Percentiles rank a stretch among this genome's conserved stretches.
Conservation (phyloP, 768 basidiomycete genomes). For the Nevesoporus exiguus region DNA sequence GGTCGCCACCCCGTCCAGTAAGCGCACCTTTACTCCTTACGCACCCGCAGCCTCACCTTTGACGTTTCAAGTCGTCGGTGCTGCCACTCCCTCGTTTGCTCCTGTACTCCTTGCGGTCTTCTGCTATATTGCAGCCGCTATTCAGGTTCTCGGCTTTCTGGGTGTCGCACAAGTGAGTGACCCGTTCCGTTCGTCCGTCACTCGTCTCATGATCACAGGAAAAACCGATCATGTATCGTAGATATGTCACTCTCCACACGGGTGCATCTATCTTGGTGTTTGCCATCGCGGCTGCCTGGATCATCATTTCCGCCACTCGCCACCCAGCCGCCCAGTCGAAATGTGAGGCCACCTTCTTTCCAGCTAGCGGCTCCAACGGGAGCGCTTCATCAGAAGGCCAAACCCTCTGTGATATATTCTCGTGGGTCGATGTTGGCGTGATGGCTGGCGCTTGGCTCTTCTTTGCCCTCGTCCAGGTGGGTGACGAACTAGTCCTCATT, state of each 20-base stretch:
- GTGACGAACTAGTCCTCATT: slow-evolving; percentile 18
- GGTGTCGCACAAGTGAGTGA: slow-evolving; percentile 68
- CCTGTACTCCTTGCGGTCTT: slow-evolving; percentile 69
- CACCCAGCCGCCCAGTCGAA: slow-evolving; percentile 67
- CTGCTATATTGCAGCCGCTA: slow-evolving; percentile 69
- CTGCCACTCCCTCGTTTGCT: slow-evolving; percentile 75
- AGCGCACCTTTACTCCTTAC: slow-evolving; percentile 26
- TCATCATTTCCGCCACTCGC: slow-evolving; percentile 70
- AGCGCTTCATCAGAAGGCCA: slow-evolving; percentile 49
- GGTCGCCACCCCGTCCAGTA: slow-evolving; percentile 76
- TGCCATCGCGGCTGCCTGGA: slow-evolving; percentile 76
- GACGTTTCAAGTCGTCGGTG: slow-evolving; percentile 69
- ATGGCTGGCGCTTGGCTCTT: slow-evolving; percentile 89
- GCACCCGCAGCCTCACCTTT: slow-evolving; percentile 11
- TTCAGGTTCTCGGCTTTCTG: slow-evolving; percentile 83
- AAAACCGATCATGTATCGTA: slow-evolving; percentile 57
- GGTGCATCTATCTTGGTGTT: slow-evolving; percentile 58
- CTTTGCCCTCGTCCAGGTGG: slow-evolving; percentile 72
- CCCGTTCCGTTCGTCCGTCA: background rate
- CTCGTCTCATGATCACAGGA: slow-evolving; percentile 46
- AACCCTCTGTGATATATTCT: slow-evolving; percentile 82
- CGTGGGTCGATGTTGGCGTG: slow-evolving; percentile 89
- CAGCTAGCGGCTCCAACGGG: slow-evolving; percentile 30
- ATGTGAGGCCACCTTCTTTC: slow-evolving; percentile 63
- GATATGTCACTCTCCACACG: slow-evolving; percentile 67